Percentiles rank a stretch among this genome's conserved stretches.
Conservation (phyloP, 768 basidiomycete species). For the Lyophyllum decastes region DNA sequence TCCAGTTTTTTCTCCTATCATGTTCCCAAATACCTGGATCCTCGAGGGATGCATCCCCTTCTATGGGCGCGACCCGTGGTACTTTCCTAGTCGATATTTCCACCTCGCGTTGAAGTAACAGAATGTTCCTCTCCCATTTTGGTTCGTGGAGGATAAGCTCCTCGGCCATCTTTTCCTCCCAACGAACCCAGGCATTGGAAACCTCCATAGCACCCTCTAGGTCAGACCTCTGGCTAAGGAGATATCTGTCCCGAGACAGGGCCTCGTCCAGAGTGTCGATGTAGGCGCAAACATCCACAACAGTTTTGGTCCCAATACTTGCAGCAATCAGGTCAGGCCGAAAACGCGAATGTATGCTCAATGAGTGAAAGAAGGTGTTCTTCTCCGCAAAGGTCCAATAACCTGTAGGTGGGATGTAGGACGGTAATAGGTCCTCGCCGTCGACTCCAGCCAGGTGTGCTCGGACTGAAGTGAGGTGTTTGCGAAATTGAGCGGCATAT, state of each 20-base stretch:
- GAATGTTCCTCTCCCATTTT: slow-evolving; percentile 22
- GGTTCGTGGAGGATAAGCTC: slow-evolving; percentile 28
- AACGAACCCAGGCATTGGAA: slow-evolving; percentile 47
- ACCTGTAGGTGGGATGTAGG: slow-evolving; percentile 38
- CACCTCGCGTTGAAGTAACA: slow-evolving; percentile 20
- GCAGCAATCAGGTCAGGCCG: slow-evolving; percentile 77
- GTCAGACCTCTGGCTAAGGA: slow-evolving; percentile 13
- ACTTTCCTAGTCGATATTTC: slow-evolving; percentile 12
- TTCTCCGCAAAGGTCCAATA: slow-evolving; percentile 75
- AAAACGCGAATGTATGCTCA: slow-evolving; percentile 66
- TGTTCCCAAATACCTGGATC: slow-evolving; percentile 19
- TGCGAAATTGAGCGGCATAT: slow-evolving; percentile 28
- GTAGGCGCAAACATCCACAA: slow-evolving; percentile 69
- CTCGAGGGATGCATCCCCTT: slow-evolving; percentile 9
- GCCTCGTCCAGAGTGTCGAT: slow-evolving; percentile 53
- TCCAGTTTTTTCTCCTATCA: slow-evolving; percentile 22
- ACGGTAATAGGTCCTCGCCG: slow-evolving; percentile 25
- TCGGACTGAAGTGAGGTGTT: slow-evolving; percentile 33
- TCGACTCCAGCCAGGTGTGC: slow-evolving; percentile 38
- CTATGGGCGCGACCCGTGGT: slow-evolving; percentile 3
- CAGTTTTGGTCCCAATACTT: slow-evolving; percentile 64
- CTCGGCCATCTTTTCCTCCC: slow-evolving; percentile 48
- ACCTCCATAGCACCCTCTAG: slow-evolving; percentile 49
- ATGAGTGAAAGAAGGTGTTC: slow-evolving; percentile 67
- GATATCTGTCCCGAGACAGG: slow-evolving; percentile 17